A percentile compares a stretch with the other conserved stretches of the same genome.
These are phyloP conservation scores for Alectoria sarmentosa DNA, from an alignment of 495 filamentous ascomycete species.

Conservation along the genomic window DNA sequence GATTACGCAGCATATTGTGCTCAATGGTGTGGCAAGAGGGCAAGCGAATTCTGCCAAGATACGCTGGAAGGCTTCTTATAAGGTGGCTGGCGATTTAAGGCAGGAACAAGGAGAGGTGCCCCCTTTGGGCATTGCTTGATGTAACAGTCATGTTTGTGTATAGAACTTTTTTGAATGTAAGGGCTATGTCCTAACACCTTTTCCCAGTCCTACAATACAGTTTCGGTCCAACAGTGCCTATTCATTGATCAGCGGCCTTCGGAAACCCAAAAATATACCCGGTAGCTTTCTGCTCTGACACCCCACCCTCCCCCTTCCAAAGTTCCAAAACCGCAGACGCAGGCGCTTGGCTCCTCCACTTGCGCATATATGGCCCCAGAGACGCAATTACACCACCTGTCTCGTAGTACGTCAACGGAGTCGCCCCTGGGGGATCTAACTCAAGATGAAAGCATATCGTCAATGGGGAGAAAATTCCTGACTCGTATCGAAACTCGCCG, in stretches of 20 bases:
- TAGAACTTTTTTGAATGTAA: conserved; percentile 1
- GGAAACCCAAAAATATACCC: background rate
- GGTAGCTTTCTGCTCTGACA: background rate
- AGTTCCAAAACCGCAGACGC: background rate
- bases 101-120: conserved; percentile 86
- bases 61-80: conserved; percentile 80
- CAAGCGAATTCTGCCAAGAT: conserved; percentile 76
- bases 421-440: background rate
- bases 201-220: background rate
- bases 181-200: background rate
- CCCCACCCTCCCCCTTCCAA: background rate
- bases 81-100: conserved; percentile 53
- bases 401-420: conserved; percentile 2
- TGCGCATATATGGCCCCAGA: background rate
- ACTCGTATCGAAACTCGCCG: background rate
- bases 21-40: conserved; percentile 62
- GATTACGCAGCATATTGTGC: conserved; percentile 73
- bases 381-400: background rate
- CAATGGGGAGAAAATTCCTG: background rate
- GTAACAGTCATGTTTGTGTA: conserved; percentile 1
- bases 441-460: background rate
- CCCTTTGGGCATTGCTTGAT: conserved; percentile 65
- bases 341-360: background rate
- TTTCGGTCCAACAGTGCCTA: background rate
- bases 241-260: background rate